phyloP scores from a whole-genome alignment of 495 filamentous ascomycete genomes.

The Neurospora sp. region DNA sequence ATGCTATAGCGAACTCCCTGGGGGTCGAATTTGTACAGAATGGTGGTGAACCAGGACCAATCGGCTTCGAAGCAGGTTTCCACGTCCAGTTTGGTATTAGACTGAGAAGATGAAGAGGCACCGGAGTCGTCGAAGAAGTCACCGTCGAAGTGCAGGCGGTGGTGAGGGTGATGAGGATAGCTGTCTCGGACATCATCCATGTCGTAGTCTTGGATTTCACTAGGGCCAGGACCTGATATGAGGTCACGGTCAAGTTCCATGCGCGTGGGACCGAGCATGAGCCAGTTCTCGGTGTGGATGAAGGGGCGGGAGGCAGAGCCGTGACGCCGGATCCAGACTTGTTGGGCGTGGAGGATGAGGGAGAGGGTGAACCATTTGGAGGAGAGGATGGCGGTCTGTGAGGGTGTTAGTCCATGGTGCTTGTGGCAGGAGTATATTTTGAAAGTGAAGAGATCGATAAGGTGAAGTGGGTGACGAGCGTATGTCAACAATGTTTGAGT shows the following conservation, averaged over 20 bases:
- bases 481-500: neutral
- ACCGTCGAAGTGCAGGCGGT: neutral
- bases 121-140: neutral
- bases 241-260: neutral
- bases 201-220: neutral
- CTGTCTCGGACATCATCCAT: neutral
- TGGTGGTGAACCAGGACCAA: conserved; percentile 7
- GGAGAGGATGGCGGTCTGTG: conserved; percentile 22
- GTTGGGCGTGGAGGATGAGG: conserved; percentile 21
- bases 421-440: neutral
- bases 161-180: neutral
- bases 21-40: neutral
- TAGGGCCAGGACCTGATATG: neutral
- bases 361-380: conserved; percentile 19
- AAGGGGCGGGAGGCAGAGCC: neutral
- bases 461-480: neutral
- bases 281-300: neutral
- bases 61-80: conserved; percentile 7
- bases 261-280: neutral
- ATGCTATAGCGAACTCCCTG: neutral
- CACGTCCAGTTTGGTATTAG: neutral
- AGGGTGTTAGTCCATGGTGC: neutral
- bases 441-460: no score
- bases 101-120: neutral
- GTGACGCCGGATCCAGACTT: conserved; percentile 16